Evolutionary conservation across 192 early-diverging fungal species (phyloP).

Genomic region (Gonapodya prolifera): DNA sequence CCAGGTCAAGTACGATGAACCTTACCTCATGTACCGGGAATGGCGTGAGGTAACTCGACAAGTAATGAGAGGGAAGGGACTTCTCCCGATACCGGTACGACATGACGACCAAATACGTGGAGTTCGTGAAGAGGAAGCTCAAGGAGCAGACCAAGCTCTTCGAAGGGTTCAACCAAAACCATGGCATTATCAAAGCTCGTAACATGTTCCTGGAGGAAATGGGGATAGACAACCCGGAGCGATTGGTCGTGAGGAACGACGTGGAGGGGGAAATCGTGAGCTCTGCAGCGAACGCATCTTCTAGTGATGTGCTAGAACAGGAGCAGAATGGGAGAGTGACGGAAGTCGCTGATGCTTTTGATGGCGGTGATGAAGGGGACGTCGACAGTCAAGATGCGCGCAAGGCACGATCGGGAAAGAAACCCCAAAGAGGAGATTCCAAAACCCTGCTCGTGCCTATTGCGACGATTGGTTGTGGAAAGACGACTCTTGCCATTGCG

Average conservation of each 20-base stretch:
- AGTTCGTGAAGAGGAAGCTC: conserved; percentile 58
- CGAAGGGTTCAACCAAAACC: conserved; percentile 42
- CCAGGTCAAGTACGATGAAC: conserved; percentile 79
- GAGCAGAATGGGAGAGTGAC: conserved; percentile 8
- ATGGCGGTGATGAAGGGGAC: conserved; percentile 11
- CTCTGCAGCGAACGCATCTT: conserved; percentile 10
- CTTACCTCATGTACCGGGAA: conserved; percentile 89
- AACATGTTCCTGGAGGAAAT: conserved; percentile 56
- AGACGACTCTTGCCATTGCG: conserved; percentile 42
- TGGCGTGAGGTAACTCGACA: conserved; percentile 86
- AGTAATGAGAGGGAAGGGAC: conserved; percentile 30
- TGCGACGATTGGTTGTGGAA: conserved; percentile 68
- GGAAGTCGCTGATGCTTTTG: conserved; percentile 12
- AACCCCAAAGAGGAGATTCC: background rate
- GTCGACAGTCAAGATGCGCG: conserved; percentile 4
- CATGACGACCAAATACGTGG: conserved; percentile 55
- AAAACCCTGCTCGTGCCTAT: conserved; percentile 51
- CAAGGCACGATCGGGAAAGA: background rate
- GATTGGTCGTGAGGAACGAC: background rate
- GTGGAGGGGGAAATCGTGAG: background rate
- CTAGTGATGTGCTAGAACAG: background rate
- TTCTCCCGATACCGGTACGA: conserved; percentile 25
- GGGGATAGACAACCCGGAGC: conserved; percentile 9
- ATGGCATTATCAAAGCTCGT: conserved; percentile 72
- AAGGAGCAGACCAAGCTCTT: conserved; percentile 51